Evolutionary conservation across 805 yeast genomes (phyloP).

Genomic region (Yamadazyma philogaea): DNA sequence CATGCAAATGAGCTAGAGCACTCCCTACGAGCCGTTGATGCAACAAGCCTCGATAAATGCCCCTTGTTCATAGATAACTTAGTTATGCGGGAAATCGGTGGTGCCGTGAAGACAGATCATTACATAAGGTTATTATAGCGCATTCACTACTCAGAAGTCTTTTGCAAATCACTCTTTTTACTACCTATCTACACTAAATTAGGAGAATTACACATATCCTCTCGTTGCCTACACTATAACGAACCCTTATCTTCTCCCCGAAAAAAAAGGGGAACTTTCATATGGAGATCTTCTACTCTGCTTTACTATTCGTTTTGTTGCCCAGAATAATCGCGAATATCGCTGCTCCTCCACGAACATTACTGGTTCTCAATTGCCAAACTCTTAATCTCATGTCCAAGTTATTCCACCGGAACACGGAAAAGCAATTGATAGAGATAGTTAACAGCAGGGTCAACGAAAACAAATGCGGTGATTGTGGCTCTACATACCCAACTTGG

Average conservation of each 20-base stretch:
- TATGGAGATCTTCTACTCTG: too few relatives aligned
- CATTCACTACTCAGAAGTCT: too few relatives aligned
- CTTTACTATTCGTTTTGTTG: too few relatives aligned
- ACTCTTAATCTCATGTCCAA: constrained; percentile 9
- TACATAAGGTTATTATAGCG: neutral
- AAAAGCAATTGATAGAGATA: constrained; percentile 54
- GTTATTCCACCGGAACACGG: constrained; percentile 39
- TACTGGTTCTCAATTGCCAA: neutral
- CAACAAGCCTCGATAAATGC: neutral
- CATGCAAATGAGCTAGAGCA: neutral
- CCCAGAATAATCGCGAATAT: neutral
- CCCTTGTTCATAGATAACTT: neutral
- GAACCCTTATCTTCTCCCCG: too few relatives aligned
- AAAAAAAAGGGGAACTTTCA: too few relatives aligned
- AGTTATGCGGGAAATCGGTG: neutral
- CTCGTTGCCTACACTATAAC: too few relatives aligned
- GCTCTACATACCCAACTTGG: constrained; percentile 62
- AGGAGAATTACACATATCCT: neutral
- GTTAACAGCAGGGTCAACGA: constrained; percentile 57
- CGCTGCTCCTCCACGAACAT: neutral
- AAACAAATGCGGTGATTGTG: constrained; percentile 81
- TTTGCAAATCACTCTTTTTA: too few relatives aligned
- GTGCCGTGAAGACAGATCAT: neutral
- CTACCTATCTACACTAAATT: too few relatives aligned
- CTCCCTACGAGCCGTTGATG: neutral